These are phyloP conservation scores for Colletotrichum plurivorum DNA, from an alignment of 2,329 filamentous ascomycete genomes.

Conservation along the genomic window DNA sequence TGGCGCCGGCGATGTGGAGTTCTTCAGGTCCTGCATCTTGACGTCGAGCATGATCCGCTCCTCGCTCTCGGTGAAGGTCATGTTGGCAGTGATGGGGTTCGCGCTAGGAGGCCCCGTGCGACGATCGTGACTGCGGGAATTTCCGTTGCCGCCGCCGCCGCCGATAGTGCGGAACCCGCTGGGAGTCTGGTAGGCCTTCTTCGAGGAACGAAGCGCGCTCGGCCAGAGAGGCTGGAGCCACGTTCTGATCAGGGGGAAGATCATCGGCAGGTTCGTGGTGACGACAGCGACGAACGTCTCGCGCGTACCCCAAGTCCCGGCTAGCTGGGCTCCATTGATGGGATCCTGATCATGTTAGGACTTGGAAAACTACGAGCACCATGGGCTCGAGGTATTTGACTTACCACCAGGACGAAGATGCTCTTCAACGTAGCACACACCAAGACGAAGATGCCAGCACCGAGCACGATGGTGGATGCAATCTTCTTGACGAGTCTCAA, in stretches of 20 bases:
- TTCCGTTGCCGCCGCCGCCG: conserved; percentile 37
- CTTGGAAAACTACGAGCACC: background rate
- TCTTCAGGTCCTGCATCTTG: conserved; percentile 55
- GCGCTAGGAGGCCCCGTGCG: conserved; percentile 46
- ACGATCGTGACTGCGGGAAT: conserved; percentile 46
- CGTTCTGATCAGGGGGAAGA: conserved; percentile 60
- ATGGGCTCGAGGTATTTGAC: conserved; percentile 21
- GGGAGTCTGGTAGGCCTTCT: conserved; percentile 38
- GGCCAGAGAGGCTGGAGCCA: conserved; percentile 52
- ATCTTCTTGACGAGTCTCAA: conserved; percentile 54
- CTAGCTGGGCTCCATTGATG: conserved; percentile 55
- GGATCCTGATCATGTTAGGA: conserved; percentile 51
- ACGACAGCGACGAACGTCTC: conserved; percentile 61
- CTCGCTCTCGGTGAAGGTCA: conserved; percentile 55
- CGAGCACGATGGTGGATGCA: conserved; percentile 53
- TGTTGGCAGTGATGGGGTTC: conserved; percentile 51
- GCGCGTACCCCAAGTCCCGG: conserved; percentile 58
- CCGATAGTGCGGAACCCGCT: conserved; percentile 39
- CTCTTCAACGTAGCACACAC: conserved; percentile 54
- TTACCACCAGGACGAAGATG: conserved; percentile 53
- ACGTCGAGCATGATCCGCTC: conserved; percentile 59
- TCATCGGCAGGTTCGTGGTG: conserved; percentile 60
- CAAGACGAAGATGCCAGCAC: conserved; percentile 57
- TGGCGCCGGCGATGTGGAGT: conserved; percentile 40
- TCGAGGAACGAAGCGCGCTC: conserved; percentile 49